Conservation (phyloP, 345 rosid genomes). For the Dipteronia sinensis region DNA sequence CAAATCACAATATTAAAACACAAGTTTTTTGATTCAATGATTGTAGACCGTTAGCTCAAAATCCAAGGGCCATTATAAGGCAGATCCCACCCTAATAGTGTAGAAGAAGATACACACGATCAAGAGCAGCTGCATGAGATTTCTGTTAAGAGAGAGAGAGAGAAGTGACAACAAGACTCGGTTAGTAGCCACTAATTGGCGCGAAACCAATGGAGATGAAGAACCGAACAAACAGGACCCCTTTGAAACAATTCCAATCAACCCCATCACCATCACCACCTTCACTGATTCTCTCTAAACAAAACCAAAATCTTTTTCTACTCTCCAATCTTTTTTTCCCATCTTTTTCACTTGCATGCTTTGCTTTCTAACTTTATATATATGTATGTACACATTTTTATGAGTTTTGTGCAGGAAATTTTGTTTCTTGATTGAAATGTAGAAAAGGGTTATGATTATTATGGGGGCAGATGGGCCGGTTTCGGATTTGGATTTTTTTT, state of each 20-base stretch:
- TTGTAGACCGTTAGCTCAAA: not conserved
- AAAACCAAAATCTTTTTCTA: slow-evolving; percentile 3
- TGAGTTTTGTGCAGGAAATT: slow-evolving; percentile 13
- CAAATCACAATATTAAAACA: not conserved
- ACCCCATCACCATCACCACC: slow-evolving; percentile 3
- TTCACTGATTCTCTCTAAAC: slow-evolving; percentile 27
- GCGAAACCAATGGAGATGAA: slow-evolving; percentile 60
- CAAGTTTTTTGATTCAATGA: not conserved
- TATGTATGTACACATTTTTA: slow-evolving; percentile 2
- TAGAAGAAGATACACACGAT: not conserved
- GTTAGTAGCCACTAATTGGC: slow-evolving; percentile 81
- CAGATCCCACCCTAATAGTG: not conserved
- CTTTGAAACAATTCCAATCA: slow-evolving; percentile 44
- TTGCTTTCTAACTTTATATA: slow-evolving; percentile 11
- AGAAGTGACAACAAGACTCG: slow-evolving; percentile 27
- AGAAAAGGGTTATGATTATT: not conserved
- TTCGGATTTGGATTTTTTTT: not conserved
- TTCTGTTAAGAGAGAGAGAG: slow-evolving; percentile 12
- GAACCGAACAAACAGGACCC: slow-evolving; percentile 57
- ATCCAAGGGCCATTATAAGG: not conserved
- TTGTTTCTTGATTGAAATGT: slow-evolving; percentile 6
- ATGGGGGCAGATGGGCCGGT: slow-evolving; percentile 14
- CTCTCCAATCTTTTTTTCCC: not conserved
- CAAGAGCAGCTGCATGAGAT: not conserved
- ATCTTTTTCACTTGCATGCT: slow-evolving; percentile 7